Base-by-base conservation (phyloP, 164 flowering plant genomes). In the Litsea cubeba region DNA sequence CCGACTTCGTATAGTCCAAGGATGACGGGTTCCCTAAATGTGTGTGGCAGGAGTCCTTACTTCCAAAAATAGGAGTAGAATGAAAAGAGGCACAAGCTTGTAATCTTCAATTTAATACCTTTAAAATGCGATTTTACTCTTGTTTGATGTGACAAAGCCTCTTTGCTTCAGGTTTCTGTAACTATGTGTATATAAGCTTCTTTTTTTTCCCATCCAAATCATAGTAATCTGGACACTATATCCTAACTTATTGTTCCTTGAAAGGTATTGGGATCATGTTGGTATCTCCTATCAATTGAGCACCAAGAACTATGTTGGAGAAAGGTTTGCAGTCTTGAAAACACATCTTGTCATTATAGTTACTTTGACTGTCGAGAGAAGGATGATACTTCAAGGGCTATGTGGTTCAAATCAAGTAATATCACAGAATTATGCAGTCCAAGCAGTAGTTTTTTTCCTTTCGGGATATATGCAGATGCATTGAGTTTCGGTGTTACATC, bases 231-330 rank as follows among this genome's bases (percentile, higher is more conserved):
- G 6, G 17, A 54, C 20, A 54, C 46, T 14, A 54, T 26, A 0
- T 65, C 35, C 58, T 40, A 7, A 40, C 28, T 75, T 62, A 12
- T 14, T 40, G 58, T 68, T 1, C 14, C 20, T 30, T 1, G 3
- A n/a, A 67, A 91, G 96, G 89, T 90, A 26, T 26, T 87, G 25
- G 97, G 97, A 74, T 78, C 90, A 11, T 84, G 84, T 46, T 92
- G 94, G 94, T 92, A 89, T 78, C 88, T 92, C 26, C 74, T 92
- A 66, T 72, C 95, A 1, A 72, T 87, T 3, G 89, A 91, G 74
- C 76, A 90, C 17, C 88, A 85, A 80, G 88, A 84, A 72, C 72
- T 83, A 17, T 92, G 95, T 73, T 92, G 95, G 95, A 84, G 71
- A 65, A 66, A 63, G 64, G 87, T 83, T n/a, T 91, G 94, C 71